Conservation (phyloP, 2,329 filamentous ascomycete genomes). For the Pseudocercospora crystallina region DNA sequence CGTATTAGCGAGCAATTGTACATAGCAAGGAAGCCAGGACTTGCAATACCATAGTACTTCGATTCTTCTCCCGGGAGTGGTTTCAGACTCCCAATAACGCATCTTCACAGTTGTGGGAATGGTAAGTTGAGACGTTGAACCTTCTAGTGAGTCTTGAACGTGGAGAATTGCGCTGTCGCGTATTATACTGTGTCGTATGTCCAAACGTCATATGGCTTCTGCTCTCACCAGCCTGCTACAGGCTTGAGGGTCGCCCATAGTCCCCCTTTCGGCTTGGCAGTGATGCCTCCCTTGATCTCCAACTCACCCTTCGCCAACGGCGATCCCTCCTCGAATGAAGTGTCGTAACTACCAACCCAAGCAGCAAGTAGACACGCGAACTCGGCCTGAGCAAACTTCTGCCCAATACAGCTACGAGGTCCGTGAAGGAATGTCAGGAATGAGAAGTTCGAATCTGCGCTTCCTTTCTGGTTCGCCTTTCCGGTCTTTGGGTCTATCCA, state of each 20-base stretch:
- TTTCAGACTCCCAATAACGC: too few species aligned
- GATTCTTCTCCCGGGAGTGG: too few species aligned
- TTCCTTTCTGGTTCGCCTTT: slow-evolving; percentile 63
- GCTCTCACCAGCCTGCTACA: slow-evolving; percentile 63
- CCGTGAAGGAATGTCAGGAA: slow-evolving; percentile 84
- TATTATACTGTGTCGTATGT: too few species aligned
- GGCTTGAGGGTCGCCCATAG: slow-evolving; percentile 67
- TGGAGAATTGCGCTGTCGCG: too few species aligned
- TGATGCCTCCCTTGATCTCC: slow-evolving; percentile 68
- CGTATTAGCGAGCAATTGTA: too few species aligned
- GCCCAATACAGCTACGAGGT: slow-evolving; percentile 80
- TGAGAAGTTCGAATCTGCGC: slow-evolving; percentile 72
- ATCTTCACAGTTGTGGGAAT: too few species aligned
- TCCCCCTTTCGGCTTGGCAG: slow-evolving; percentile 70
- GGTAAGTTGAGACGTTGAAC: too few species aligned
- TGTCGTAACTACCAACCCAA: slow-evolving; percentile 73
- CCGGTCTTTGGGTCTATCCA: slow-evolving; percentile 60
- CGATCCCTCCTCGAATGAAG: slow-evolving; percentile 60
- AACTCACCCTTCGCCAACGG: slow-evolving; percentile 52
- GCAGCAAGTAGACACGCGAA: slow-evolving; percentile 79
- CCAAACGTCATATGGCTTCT: not conserved
- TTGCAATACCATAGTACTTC: too few species aligned
- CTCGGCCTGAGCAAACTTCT: slow-evolving; percentile 77
- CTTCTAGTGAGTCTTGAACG: too few species aligned
- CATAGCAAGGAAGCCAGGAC: too few species aligned